Evolutionary conservation across 306 rosid species (phyloP), one percentile per base, ranked within the genome.

Genomic region (Herpetospermum pedunculosum): DNA sequence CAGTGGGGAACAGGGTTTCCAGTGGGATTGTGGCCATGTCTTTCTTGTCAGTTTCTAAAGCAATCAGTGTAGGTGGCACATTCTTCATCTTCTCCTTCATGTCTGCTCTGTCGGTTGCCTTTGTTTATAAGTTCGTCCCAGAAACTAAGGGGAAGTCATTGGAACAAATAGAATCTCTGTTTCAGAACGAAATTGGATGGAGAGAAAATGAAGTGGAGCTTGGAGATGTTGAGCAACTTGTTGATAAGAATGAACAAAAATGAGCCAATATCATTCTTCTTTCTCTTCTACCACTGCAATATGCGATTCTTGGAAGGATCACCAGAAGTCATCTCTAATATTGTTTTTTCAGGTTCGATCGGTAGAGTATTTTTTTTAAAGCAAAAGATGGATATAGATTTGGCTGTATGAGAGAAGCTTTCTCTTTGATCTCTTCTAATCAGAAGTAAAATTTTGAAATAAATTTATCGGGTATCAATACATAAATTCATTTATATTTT

Each of bases 21-120:
- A 93, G 98, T 19, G 98, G 98, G 46, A 28, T 90, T 23, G 85
- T 93, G 25, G 96, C 98, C 83, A 90, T 93, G 98, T 90, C 97
- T 38, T 93, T 90, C 81, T 80, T 93, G 32, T 91, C 98, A 10
- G 80, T 91, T 70, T 80, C 96, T 4, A 41, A 52, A 8, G 86
- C 90, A 55, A 89, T 93, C 55, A 74, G 88, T 7, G 73, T 80
- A 25, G 86, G 82, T 0, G 98, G 97, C 77, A 81, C 86, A 0
- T 93, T 93, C 94, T 90, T 93, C 37, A 50, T 83, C 64, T 93
- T 93, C 78, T 81, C 96, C 72, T 87, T 84, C 30, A 18, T 86
- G 63, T 89, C 98, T 28, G 81, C 86, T 54, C 84, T 93, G 74
- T 81, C 97, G 41, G 75, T 93, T 78, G 82, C 76, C 65, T 93